Base-by-base conservation (phyloP, 148 eudicot species). In the Rhododendron ferrugineum region DNA sequence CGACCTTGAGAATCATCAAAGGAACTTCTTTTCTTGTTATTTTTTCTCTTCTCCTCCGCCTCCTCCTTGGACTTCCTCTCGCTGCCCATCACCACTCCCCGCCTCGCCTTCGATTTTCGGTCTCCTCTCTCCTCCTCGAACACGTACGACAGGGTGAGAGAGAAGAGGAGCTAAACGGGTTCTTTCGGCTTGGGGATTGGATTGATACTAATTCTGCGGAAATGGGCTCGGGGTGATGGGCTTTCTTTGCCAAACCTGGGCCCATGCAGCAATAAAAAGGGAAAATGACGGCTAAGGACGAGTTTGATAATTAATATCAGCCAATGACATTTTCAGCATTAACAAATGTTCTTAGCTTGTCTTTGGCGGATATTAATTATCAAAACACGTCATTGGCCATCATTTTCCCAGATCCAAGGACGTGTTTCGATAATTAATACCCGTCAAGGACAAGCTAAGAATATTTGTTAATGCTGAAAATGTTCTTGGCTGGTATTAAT, bases 21-120 rank as follows among this genome's bases (percentile, higher is more conserved):
- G 37, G 84, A 70, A 11, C 50, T 86, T 54, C 79, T 81, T 30
- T 28, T 85, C 52, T 32, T 85, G 16, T 42, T 84, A 72, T 32
- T 77, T 74, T 50, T 86, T 56, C 74, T 80, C 40, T 42, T 50
- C 56, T 78, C 78, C 78, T 70, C 62, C 28, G 34, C 80, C 80
- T n/a, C 60, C 85, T 47, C 85, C 60, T 83, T 73, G 32, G 66
- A 50, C 32, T 50, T 83, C 82, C 82, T 82, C 73, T 85, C 87
- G 80, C 74, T 40, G 72, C 84, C 87, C 84, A 83, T 83, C 78
- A 6, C 68, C 15, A 2, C 72, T 64, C 30, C 3, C 22, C 40
- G 56, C 77, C 62, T 60, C 22, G 77, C 77, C 78, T 60, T 18
- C 62, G 11, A 18, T 44, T 49, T 26, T 34, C n/a, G 47, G 32